Conservation (phyloP, 257 asterid species). For the Rauvolfia tetraphylla region DNA sequence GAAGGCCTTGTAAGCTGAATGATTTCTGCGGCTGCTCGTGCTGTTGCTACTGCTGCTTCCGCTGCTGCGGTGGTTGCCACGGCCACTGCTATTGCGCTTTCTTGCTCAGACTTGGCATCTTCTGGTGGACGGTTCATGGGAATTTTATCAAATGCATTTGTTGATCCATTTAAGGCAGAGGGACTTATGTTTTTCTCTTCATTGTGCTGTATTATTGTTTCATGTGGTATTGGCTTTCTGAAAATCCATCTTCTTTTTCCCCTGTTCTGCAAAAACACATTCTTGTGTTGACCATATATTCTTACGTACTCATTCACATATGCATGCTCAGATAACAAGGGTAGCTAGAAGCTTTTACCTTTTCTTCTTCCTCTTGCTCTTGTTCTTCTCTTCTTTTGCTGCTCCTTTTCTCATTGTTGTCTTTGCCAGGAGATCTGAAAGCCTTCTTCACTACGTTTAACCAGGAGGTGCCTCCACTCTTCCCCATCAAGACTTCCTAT, state of each 20-base stretch:
- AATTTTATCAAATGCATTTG: slow-evolving; percentile 13
- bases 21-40: slow-evolving; percentile 52
- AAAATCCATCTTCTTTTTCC: slow-evolving; percentile 74
- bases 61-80: slow-evolving; percentile 46
- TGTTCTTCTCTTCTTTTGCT: slow-evolving; percentile 38
- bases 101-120: slow-evolving; percentile 16
- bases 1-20: slow-evolving; percentile 34
- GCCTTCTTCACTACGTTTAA: slow-evolving; percentile 61
- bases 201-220: slow-evolving; percentile 59
- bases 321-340: neutral
- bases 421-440: slow-evolving; percentile 60
- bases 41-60: slow-evolving; percentile 50
- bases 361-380: slow-evolving; percentile 49
- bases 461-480: slow-evolving; percentile 65
- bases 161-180: neutral
- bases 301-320: neutral
- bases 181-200: slow-evolving; percentile 23
- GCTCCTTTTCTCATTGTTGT: slow-evolving; percentile 29
- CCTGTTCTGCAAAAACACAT: slow-evolving; percentile 41
- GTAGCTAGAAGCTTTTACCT: slow-evolving; percentile 27
- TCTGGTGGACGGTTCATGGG: slow-evolving; percentile 23
- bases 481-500: slow-evolving; percentile 44
- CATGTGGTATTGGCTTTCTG: slow-evolving; percentile 34
- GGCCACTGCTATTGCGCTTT: slow-evolving; percentile 40
- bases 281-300: neutral